A percentile compares a stretch with the other conserved stretches of the same genome.
These are phyloP conservation scores for Pythium sukuiense DNA, from an alignment of 352 stramenopile species.

Conservation along the genomic window DNA sequence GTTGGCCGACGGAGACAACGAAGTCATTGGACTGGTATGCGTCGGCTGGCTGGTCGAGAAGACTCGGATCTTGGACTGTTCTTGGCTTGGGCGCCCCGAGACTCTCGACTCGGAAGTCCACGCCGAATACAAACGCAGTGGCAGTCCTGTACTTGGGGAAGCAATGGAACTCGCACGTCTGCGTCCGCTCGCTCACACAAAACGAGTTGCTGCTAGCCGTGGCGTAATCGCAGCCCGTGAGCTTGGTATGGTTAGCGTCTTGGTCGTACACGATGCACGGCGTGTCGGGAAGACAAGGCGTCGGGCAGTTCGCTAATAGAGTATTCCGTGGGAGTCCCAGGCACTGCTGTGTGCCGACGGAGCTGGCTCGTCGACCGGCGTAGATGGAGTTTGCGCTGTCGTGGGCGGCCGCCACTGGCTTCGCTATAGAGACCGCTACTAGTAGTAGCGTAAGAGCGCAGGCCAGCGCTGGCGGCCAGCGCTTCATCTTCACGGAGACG, in stretches of 20 bases:
- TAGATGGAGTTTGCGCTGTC: too few relatives aligned
- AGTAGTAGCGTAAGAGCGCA: too few relatives aligned
- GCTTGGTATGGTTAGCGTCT: background rate
- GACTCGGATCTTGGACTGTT: background rate
- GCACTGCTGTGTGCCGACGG: background rate
- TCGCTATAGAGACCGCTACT: too few relatives aligned
- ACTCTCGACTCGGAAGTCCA: background rate
- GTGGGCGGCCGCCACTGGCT: too few relatives aligned
- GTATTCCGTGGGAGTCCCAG: background rate
- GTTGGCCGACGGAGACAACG: background rate
- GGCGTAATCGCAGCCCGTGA: background rate
- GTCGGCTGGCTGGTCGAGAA: background rate
- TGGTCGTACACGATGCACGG: background rate
- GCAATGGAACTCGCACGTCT: slow-evolving; percentile 4
- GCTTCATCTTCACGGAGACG: too few relatives aligned
- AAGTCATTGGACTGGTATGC: background rate
- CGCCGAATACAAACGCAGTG: background rate
- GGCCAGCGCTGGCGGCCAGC: too few relatives aligned
- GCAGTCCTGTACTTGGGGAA: background rate
- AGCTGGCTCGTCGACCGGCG: too few relatives aligned
- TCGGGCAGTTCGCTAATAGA: background rate
- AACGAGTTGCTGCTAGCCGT: background rate
- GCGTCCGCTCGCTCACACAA: background rate
- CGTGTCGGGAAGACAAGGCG: background rate
- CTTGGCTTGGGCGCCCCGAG: background rate